Base-by-base conservation (phyloP, 2,329 filamentous ascomycete genomes). In the Drechmeria coniospora region DNA sequence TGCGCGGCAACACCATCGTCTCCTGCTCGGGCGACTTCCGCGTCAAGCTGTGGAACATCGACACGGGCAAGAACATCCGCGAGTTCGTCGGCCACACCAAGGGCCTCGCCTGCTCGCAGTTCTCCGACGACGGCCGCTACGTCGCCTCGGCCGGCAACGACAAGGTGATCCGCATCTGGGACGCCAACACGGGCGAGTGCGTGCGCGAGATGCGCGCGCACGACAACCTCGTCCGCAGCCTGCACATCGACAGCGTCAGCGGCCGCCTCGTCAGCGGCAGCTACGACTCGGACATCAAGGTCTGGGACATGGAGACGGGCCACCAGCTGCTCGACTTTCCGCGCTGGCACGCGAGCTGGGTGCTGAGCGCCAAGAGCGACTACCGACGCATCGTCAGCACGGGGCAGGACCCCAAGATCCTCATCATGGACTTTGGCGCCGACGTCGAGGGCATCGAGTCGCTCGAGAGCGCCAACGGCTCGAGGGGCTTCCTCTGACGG, bases 341-440 rank as follows among this genome's bases (percentile, higher is more conserved):
- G n/a, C 75, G 80, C 40, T 95, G 86, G 84, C 92, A 93, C 32
- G 78, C 79, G 8, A 92, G 83, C 54, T 98, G 90, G 90, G 92
- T 98, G 45, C 59, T 98, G 33, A 86, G 82, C 37, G 90, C 90
- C 28, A 94, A 94, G 64, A 86, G 81, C 36, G 87, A 98, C 49
- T 95, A 95, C 53, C 68, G 87, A 33, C 74, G 90, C 35, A 90
- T 98, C 36, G 81, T 98, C 36, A 90, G 83, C 42, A 92, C 87
- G 1, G 90, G 86, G 27, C 90, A 98, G 53, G 86, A 94, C 45
- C 80, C 86, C 19, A 78, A 92, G 47, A 84, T 92, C 28, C 58
- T 95, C 32, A 79, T 98, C 34, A 77, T 95, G 65, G 90, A 98
- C 56, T 98, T 95, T 57, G 90, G 73, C 17, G 62, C 63, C 12